Base-by-base conservation (phyloP, 805 yeast genomes). In the Nematodospora valgi region DNA sequence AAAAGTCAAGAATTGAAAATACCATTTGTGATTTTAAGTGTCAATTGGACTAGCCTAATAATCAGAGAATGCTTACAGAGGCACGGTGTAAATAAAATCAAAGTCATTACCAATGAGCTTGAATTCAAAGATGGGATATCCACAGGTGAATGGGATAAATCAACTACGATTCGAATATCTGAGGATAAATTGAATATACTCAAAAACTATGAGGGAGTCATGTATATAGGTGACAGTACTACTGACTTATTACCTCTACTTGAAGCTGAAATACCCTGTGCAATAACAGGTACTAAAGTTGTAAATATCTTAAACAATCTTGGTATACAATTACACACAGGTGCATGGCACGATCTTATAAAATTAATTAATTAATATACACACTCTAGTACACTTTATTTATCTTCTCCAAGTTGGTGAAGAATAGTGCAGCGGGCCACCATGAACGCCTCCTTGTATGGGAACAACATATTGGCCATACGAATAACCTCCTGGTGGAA, bases 211-310 rank as follows among this genome's bases (percentile, higher is more conserved):
- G 6, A 37, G 26, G 15, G 37, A 12, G 32, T 67, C 1, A 52
- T 67, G 15, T 80, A 79, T 46, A 58, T 79, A 11, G 87, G 87
- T 1, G 87, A 80, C 45, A 76, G 84, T 37, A 48, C 72, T 0
- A 78, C 84, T 0, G 87, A 80, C 56, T 54, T 76, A 3, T 49
- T 76, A 23, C 64, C 78, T 1, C 55, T 80, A 52, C 38, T 74
- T 9, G 62, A 60, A 23, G 71, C 75, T 2, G 68, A 69, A 39
- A 43, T 51, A 12, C 82, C 80, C 0, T 52, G 78, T 4, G 59
- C 72, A 1, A 59, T 80, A 33, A 60, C 51, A 12, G 63, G 64
- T 5, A 59, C 59, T 2, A 45, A 51, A 11, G 68, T 73, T 3
- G 46, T 60, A 13, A 6, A 16, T 27, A 6, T 37, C 11, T n/a